Conservation (phyloP, 805 yeast species). For the Groenewaldozyma salmanticensis region DNA sequence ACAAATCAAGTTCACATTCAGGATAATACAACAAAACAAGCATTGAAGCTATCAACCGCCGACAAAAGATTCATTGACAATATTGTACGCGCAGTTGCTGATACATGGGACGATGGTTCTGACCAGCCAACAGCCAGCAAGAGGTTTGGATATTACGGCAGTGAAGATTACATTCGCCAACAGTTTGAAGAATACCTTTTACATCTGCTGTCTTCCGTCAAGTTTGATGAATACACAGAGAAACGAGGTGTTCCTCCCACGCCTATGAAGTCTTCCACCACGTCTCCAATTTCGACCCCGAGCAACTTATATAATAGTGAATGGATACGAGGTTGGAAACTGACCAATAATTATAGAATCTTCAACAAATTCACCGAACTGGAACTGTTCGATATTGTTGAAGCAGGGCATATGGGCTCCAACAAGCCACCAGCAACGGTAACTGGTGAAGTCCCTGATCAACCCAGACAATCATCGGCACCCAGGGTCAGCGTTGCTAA, state of each 20-base stretch:
- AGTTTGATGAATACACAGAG: slow-evolving; percentile 51
- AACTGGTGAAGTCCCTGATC: too few relatives aligned
- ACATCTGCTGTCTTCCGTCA: slow-evolving; percentile 61
- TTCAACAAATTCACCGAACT: slow-evolving; percentile 55
- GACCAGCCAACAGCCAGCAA: slow-evolving; percentile 33
- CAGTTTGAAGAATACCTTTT: slow-evolving; percentile 85
- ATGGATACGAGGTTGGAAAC: slow-evolving; percentile 46
- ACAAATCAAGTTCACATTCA: slow-evolving; percentile 1
- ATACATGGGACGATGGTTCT: slow-evolving; percentile 32
- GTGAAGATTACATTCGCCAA: slow-evolving; percentile 81
- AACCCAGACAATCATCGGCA: too few relatives aligned
- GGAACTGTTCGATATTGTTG: slow-evolving; percentile 55
- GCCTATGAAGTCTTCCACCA: slow-evolving; percentile 23
- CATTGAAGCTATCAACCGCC: slow-evolving; percentile 40
- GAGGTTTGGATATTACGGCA: slow-evolving; percentile 48
- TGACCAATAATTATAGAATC: slow-evolving; percentile 43
- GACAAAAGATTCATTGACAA: slow-evolving; percentile 72
- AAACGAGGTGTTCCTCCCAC: slow-evolving; percentile 30
- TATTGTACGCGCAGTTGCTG: slow-evolving; percentile 41
- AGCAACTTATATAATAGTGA: slow-evolving; percentile 34
- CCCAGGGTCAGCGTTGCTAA: too few relatives aligned
- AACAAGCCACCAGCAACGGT: not conserved
- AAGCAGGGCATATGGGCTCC: slow-evolving; percentile 33
- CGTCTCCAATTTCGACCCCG: slow-evolving; percentile 11
- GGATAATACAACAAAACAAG: slow-evolving; percentile 18